A percentile compares a stretch with the other conserved stretches of the same genome.
These are phyloP conservation scores for Penicillium tannophilum DNA, from an alignment of 495 filamentous ascomycete species.

Conservation along the genomic window DNA sequence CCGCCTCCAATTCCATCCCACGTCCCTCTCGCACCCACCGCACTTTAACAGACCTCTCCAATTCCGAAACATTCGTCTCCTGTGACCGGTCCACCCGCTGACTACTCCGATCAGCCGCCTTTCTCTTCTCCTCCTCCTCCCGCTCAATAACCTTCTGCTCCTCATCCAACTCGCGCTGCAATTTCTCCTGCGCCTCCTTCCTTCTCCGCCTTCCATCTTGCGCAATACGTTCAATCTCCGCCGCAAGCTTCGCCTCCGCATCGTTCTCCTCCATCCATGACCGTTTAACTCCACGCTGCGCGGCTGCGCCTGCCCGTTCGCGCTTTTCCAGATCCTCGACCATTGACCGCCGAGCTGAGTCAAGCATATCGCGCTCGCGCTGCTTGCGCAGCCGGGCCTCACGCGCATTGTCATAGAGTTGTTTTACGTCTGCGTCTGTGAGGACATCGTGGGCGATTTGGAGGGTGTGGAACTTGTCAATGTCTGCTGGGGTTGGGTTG, in stretches of 20 bases:
- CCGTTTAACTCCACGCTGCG: constrained; percentile 46
- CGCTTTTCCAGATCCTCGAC: constrained; percentile 72
- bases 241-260: constrained; percentile 58
- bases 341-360: constrained; percentile 69
- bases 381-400: constrained; percentile 61
- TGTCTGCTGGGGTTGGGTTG: constrained; percentile 56
- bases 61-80: constrained; percentile 51
- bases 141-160: constrained; percentile 42
- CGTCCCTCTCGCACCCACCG: constrained; percentile 57
- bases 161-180: constrained; percentile 53
- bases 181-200: constrained; percentile 51
- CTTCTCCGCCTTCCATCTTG: constrained; percentile 61
- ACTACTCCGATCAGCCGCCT: constrained; percentile 33
- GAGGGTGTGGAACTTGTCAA: constrained; percentile 74
- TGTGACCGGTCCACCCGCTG: constrained; percentile 45
- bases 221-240: constrained; percentile 62
- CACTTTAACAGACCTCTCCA: constrained; percentile 62
- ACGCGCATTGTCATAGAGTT: constrained; percentile 70
- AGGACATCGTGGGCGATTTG: constrained; percentile 74
- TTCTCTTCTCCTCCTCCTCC: constrained; percentile 40
- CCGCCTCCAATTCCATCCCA: constrained; percentile 45
- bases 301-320: constrained; percentile 49
- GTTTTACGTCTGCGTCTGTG: constrained; percentile 59
- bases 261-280: constrained; percentile 52
- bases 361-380: constrained; percentile 65